Base-by-base conservation (phyloP, 2,329 filamentous ascomycete genomes). In the Fusarium nygamai region DNA sequence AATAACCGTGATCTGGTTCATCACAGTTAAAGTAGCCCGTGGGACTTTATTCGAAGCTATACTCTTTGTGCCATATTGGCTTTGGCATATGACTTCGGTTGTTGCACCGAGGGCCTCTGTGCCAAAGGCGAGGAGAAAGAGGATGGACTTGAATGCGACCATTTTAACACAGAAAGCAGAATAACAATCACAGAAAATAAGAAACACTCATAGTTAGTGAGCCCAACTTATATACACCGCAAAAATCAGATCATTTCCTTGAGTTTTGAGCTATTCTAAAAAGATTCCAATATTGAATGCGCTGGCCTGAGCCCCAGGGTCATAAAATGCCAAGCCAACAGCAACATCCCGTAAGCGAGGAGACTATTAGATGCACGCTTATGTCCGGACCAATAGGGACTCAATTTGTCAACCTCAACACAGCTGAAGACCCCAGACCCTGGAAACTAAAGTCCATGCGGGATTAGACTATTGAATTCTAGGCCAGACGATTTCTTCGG, bases 131-230 rank as follows among this genome's bases (percentile, higher is more conserved):
- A 58, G 20, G 1, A 67, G 27, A 53, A 61, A 17, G 8, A 39
- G 5, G 17, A 67, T 14, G 11, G 51, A 51, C 34, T 44, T 65
- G 27, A 54, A 10, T 3, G 31, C 50, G 22, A 58, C 31, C 54
- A 63, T 69, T 31, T 48, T 48, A 9, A 3, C 24, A 39, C 3
- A 16, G 11, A 8, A 27, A 54, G 16, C 6, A 6, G n/a, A 11
- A 16, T 16, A 16, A 29, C 7, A 22, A 4, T 13, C n/a, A n/a
- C n/a, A 38, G 13, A 19, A 36, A 38, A 38, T 16, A 3, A 20
- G 11, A 0, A 20, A 6, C 1, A 8, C 9, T 16, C 33, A 20
- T 10, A 20, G 4, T 2, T 0, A 16, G 8, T 10, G 3, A 6
- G 3, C 8, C 12, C 6, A 22, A 54, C 7, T 54, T 54, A 39